Evolutionary conservation across 306 rosid species (phyloP), one percentile per base, ranked within the genome.

Genomic region (Corylus avellana): DNA sequence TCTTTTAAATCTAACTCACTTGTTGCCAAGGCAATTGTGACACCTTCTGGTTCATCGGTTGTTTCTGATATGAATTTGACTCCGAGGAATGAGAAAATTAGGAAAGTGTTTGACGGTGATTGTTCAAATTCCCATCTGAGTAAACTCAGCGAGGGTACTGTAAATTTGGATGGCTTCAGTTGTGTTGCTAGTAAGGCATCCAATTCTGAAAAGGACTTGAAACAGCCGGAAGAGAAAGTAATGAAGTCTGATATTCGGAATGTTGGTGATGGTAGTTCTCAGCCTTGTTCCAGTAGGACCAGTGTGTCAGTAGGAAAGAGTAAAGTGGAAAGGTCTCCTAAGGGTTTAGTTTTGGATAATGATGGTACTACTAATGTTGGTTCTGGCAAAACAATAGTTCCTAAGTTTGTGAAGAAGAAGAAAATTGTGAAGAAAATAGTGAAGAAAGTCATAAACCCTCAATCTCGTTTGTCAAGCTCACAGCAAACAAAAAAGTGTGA

Each of bases 11-110:
- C 91, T 7, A 95, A 92, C 86, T 85, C 94, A 0, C 82, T 95
- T 64, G 98, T 92, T 53, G 98, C 98, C 3, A 95, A 95, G 90
- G 91, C 97, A 6, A 83, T 88, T 67, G 80, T 87, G n/a, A 78
- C 85, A 22, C 83, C 94, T 46, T 68, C 87, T 2, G 76, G 81
- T 63, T 82, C 89, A 3, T 84, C 80, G 0, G 13, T 83, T 25
- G 83, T 76, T 72, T 84, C 78, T 16, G 83, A 80, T 74, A 8
- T 72, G 29, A 74, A 67, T 67, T 42, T 68, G 73, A 77, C 68
- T 42, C 75, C 53, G 55, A 61, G 75, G 16, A 58, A 71, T 80
- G 63, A 75, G 66, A 84, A 84, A 59, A 58, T 11, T 47, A 77
- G 22, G 70, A 74, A 73, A 25, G 49, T 59, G 9, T 39, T 70